Conservation (phyloP, 331 rosid genomes). For the Ulmus americana region DNA sequence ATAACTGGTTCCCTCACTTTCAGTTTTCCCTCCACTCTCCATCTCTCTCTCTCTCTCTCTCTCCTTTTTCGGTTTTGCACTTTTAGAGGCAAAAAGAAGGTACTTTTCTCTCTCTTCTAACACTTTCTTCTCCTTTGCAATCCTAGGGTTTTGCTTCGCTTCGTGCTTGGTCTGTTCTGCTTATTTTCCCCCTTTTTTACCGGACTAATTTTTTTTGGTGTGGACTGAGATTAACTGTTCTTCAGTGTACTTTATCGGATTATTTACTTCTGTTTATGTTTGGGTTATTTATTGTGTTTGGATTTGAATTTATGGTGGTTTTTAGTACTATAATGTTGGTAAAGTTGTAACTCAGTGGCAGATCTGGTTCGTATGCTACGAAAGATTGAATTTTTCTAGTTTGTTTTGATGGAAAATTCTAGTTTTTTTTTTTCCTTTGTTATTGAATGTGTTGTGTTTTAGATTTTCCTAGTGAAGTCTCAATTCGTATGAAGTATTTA, state of each 20-base stretch:
- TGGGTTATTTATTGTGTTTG: neutral
- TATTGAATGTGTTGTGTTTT: neutral
- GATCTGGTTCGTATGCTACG: slow-evolving; percentile 30
- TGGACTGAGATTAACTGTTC: neutral
- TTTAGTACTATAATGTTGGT: neutral
- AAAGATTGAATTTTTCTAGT: slow-evolving; percentile 7
- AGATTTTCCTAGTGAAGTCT: neutral
- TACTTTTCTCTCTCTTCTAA: neutral
- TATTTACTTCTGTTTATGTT: neutral
- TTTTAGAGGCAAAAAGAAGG: slow-evolving; percentile 13
- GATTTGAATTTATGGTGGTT: slow-evolving; percentile 15
- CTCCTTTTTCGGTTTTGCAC: neutral
- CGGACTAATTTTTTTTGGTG: neutral
- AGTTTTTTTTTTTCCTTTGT: slow-evolving; percentile 8
- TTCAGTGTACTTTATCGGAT: neutral
- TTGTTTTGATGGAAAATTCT: slow-evolving; percentile 16
- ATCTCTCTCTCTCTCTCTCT: neutral
- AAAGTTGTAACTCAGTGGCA: slow-evolving; percentile 18
- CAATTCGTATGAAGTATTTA: no score
- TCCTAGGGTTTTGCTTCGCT: slow-evolving; percentile 29
- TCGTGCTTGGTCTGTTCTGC: slow-evolving; percentile 3
- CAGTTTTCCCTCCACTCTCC: slow-evolving; percentile 51
- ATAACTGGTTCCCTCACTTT: slow-evolving; percentile 13
- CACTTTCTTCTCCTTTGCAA: slow-evolving; percentile 4
- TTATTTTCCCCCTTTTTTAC: neutral